phyloP scores from a whole-genome alignment of 768 basidiomycete species.

The Glaciozyma antarctica region DNA sequence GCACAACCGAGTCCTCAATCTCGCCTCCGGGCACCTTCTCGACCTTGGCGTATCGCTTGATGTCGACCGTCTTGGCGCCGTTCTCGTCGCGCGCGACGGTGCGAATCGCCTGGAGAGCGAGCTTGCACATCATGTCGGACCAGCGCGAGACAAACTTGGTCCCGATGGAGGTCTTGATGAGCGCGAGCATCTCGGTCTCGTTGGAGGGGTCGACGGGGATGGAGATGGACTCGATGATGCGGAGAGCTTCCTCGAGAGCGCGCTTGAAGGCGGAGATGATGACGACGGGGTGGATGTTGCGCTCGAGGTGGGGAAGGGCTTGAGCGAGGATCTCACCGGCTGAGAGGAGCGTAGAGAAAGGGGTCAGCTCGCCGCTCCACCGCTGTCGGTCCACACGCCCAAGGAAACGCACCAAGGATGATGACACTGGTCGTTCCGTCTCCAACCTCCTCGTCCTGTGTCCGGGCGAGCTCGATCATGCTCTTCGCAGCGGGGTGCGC shows the following conservation, averaged over 20 bases:
- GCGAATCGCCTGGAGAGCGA: conserved; percentile 84
- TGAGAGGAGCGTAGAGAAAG: conserved; percentile 33
- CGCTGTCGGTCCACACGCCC: neutral
- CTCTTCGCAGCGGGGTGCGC: conserved; percentile 98
- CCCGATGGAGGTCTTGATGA: conserved; percentile 97
- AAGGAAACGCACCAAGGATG: conserved; percentile 63
- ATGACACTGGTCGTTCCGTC: conserved; percentile 98
- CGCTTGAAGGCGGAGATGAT: conserved; percentile 98
- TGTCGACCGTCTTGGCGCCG: conserved; percentile 79
- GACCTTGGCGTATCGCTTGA: conserved; percentile 94
- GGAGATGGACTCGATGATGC: conserved; percentile 77
- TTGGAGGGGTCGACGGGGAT: conserved; percentile 75
- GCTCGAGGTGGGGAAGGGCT: conserved; percentile 81
- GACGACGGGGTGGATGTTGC: conserved; percentile 96
- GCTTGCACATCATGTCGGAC: conserved; percentile 93
- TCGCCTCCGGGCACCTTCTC: conserved; percentile 97
- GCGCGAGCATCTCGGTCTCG: conserved; percentile 83
- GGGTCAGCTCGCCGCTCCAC: neutral
- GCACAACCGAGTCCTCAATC: conserved; percentile 80
- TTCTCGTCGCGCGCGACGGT: conserved; percentile 54
- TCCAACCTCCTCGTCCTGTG: conserved; percentile 97
- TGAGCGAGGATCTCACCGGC: conserved; percentile 97
- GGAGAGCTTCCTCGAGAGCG: conserved; percentile 81
- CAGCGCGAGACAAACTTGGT: conserved; percentile 95
- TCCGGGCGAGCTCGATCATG: conserved; percentile 96